These are phyloP conservation scores for Tricholoma bakamatsutake DNA, from an alignment of 768 basidiomycete species.

Conservation along the genomic window DNA sequence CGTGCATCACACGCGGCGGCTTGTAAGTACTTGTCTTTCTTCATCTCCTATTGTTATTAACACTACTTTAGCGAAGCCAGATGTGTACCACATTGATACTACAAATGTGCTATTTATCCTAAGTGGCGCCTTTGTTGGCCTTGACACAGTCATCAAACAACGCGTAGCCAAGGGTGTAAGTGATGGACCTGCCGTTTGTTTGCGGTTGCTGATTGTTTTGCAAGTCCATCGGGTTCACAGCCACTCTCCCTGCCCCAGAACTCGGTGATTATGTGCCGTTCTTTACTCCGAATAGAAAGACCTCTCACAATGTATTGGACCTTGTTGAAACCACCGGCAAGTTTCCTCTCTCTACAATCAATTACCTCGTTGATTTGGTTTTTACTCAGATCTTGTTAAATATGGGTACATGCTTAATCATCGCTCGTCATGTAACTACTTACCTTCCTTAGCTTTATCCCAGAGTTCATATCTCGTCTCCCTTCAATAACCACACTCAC, in stretches of 20 bases:
- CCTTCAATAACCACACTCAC: conserved; percentile 85
- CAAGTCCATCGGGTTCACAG: conserved; percentile 84
- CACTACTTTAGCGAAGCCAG: conserved; percentile 42
- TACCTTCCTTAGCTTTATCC: conserved; percentile 62
- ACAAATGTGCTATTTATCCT: conserved; percentile 92
- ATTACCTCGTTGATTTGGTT: background rate
- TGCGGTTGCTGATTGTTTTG: background rate
- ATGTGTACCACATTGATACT: conserved; percentile 76
- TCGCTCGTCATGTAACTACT: background rate
- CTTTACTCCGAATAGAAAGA: conserved; percentile 69
- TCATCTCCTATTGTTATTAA: background rate
- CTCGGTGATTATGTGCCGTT: conserved; percentile 47
- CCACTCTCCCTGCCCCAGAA: conserved; percentile 35
- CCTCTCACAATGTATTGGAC: conserved; percentile 52
- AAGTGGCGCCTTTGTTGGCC: conserved; percentile 91
- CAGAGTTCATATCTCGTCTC: conserved; percentile 92
- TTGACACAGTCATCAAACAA: conserved; percentile 76
- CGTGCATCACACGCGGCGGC: conserved; percentile 37
- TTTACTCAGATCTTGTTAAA: conserved; percentile 63
- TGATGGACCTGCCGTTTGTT: conserved; percentile 7
- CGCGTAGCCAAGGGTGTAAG: conserved; percentile 82
- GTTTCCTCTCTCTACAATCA: conserved; percentile 9
- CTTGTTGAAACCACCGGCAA: conserved; percentile 66
- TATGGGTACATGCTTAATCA: conserved; percentile 51
- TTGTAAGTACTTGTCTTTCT: conserved; percentile 20